Conservation (phyloP, 805 yeast genomes). For the Peterozyma xylosa region DNA sequence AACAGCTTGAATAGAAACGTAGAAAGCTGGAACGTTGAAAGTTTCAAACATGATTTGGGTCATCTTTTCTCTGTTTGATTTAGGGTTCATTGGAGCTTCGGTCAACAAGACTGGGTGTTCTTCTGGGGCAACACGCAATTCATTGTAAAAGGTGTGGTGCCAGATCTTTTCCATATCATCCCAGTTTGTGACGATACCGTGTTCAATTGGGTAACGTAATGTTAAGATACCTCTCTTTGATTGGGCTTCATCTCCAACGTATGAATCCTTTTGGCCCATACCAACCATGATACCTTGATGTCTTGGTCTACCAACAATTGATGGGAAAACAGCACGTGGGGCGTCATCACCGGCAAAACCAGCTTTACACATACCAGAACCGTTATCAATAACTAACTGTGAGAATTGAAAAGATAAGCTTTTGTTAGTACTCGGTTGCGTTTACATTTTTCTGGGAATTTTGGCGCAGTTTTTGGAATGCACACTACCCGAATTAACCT, state of each 20-base stretch:
- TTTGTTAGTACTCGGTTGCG: slow-evolving; percentile 5
- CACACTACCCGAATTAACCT: too few relatives aligned
- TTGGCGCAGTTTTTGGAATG: too few relatives aligned
- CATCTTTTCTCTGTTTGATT: slow-evolving; percentile 99
- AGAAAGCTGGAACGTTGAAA: slow-evolving; percentile 98
- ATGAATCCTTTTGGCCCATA: slow-evolving; percentile 99
- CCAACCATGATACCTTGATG: slow-evolving; percentile 99
- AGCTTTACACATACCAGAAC: slow-evolving; percentile 99
- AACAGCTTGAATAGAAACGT: slow-evolving; percentile 98
- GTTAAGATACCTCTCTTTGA: slow-evolving; percentile 99
- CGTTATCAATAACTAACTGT: slow-evolving; percentile 91
- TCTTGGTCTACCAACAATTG: slow-evolving; percentile 99
- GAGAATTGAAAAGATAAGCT: slow-evolving; percentile 28
- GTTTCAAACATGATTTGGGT: slow-evolving; percentile 99
- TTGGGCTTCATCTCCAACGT: slow-evolving; percentile 99
- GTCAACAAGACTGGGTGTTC: slow-evolving; percentile 99
- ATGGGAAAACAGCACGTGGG: slow-evolving; percentile 99
- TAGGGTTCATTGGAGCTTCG: slow-evolving; percentile 99
- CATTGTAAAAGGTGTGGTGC: slow-evolving; percentile 99
- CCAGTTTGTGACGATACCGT: slow-evolving; percentile 99
- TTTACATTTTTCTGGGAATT: too few relatives aligned
- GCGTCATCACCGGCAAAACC: slow-evolving; percentile 99
- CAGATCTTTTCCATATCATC: slow-evolving; percentile 99
- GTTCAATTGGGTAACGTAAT: slow-evolving; percentile 98
- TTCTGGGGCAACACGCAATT: slow-evolving; percentile 99